These are phyloP conservation scores for Fallopia convolvulus DNA, from an alignment of 148 eudicot species.

Conservation along the genomic window DNA sequence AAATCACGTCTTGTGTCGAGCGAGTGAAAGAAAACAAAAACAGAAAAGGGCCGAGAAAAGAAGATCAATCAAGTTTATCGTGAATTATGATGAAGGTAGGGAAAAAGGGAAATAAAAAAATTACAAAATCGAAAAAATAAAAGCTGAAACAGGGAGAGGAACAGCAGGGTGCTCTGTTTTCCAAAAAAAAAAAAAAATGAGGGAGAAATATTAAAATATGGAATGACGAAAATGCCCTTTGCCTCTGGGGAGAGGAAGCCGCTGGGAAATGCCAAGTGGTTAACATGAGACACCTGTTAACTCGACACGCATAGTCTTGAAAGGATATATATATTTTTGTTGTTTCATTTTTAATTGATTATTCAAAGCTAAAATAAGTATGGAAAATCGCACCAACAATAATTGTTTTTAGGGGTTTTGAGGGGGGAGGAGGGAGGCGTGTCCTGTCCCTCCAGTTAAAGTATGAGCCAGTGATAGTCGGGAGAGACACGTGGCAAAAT, in stretches of 20 bases:
- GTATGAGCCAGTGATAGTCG: slow-evolving; percentile 5
- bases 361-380: background rate
- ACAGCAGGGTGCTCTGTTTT: background rate
- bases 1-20: background rate
- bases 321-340: background rate
- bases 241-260: background rate
- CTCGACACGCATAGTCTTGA: background rate
- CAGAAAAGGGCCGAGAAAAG: background rate
- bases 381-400: background rate
- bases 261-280: slow-evolving; percentile 4
- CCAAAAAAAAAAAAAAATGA: background rate
- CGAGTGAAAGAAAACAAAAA: background rate
- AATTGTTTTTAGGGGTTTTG: background rate
- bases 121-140: background rate
- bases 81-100: background rate
- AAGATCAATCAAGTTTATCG: slow-evolving; percentile 1
- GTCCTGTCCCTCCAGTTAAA: slow-evolving; percentile 9
- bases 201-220: background rate
- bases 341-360: background rate
- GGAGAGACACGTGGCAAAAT: background rate
- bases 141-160: background rate
- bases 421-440: background rate
- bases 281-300: background rate
- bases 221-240: background rate
- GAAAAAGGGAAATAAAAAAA: background rate